Conservation (phyloP, 75 land plant species). For the Pseudotsuga menziesii region DNA sequence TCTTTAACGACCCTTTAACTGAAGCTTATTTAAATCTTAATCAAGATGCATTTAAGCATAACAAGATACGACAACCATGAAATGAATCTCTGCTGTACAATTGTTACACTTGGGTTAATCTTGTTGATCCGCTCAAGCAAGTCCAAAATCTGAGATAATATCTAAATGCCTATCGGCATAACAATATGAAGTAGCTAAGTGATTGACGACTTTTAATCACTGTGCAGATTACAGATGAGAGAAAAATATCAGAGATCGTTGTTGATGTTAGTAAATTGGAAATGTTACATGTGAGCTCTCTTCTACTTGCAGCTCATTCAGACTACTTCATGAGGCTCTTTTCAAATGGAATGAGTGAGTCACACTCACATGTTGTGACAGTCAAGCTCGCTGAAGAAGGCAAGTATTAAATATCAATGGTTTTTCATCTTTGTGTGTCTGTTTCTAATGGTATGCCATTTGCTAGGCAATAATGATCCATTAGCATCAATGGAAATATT, state of each 20-base stretch:
- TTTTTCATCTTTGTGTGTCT: background rate
- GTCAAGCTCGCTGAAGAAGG: constrained; percentile 39
- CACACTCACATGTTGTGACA: constrained; percentile 21
- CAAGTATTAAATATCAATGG: background rate
- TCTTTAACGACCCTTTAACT: too few species aligned
- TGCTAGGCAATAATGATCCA: background rate
- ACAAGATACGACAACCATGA: too few species aligned
- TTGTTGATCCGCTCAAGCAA: too few species aligned
- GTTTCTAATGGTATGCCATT: background rate
- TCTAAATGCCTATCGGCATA: too few species aligned
- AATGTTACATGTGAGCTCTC: constrained; percentile 31
- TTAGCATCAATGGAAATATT: too few species aligned
- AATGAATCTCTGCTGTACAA: too few species aligned
- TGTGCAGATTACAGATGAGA: constrained; percentile 2
- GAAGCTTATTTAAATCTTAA: too few species aligned
- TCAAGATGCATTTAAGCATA: too few species aligned
- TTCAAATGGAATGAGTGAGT: constrained; percentile 48
- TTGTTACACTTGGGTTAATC: too few species aligned
- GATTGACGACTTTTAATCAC: background rate
- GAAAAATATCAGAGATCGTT: background rate
- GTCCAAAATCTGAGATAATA: too few species aligned
- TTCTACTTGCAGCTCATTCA: constrained; percentile 37
- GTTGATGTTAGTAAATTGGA: background rate
- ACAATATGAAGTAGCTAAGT: background rate
- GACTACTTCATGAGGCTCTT: constrained; percentile 40